These are phyloP conservation scores for Cystoisospora suis DNA, from an alignment of 169 alveolate genomes.

Conservation along the genomic window DNA sequence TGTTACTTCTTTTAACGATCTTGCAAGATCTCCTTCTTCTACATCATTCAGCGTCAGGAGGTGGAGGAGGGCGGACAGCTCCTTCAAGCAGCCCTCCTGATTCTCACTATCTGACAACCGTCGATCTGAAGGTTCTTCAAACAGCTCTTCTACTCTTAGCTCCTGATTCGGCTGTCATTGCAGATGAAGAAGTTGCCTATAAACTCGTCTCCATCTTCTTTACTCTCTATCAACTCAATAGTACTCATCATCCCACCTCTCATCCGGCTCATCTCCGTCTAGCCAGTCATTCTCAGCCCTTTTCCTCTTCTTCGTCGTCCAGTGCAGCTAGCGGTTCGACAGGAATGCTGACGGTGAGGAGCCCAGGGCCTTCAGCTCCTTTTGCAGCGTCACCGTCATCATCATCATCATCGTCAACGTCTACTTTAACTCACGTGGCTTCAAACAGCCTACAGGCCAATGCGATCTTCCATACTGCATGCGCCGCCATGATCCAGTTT, in stretches of 20 bases:
- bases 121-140: slow-evolving; percentile 13
- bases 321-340: neutral
- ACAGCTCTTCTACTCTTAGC: slow-evolving; percentile 12
- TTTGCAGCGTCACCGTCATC: neutral
- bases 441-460: neutral
- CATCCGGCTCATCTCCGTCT: too few relatives aligned
- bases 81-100: too few relatives aligned
- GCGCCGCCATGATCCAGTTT: slow-evolving; percentile 26
- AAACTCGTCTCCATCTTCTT: slow-evolving; percentile 1
- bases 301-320: too few relatives aligned
- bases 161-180: slow-evolving; percentile 13
- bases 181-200: slow-evolving; percentile 12
- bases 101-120: too few relatives aligned
- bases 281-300: too few relatives aligned
- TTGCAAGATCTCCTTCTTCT: neutral
- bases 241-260: too few relatives aligned
- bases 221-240: neutral
- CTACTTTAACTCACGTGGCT: neutral
- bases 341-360: neutral
- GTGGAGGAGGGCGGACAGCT: neutral
- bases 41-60: neutral
- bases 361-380: neutral
- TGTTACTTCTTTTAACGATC: neutral
- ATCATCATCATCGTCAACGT: neutral
- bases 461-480: slow-evolving; percentile 2